Evolutionary conservation across 164 flowering plant genomes (phyloP).

Genomic region (Aristolochia fimbriata): DNA sequence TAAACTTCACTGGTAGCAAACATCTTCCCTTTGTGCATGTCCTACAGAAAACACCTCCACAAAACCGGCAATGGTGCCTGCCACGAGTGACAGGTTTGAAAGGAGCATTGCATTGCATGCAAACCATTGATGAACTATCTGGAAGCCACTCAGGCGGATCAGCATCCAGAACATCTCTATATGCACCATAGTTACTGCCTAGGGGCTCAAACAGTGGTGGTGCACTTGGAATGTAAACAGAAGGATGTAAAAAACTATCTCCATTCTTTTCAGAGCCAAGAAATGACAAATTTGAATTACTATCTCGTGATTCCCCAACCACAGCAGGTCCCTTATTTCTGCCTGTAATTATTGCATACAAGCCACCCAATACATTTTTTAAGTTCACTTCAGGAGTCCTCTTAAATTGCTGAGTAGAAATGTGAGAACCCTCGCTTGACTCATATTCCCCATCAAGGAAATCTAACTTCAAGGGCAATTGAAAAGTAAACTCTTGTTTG

Average conservation of each 20-base stretch:
- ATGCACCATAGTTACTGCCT: constrained; percentile 43
- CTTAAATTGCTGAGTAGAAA: constrained; percentile 11
- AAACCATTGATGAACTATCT: constrained; percentile 57
- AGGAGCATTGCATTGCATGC: constrained; percentile 81
- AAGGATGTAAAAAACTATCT: constrained; percentile 61
- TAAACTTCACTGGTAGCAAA: constrained; percentile 74
- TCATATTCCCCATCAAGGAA: constrained; percentile 49
- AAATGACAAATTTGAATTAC: constrained; percentile 52
- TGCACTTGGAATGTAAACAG: constrained; percentile 89
- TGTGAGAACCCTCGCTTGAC: constrained; percentile 25
- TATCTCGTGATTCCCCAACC: constrained; percentile 12
- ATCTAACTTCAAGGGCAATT: constrained; percentile 32
- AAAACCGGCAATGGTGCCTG: constrained; percentile 95
- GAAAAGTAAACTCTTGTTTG: constrained; percentile 28
- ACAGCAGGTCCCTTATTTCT: constrained; percentile 26
- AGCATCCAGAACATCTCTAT: constrained; percentile 70
- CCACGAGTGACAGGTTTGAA: constrained; percentile 85
- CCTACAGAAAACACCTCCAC: constrained; percentile 91
- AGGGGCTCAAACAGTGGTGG: constrained; percentile 76
- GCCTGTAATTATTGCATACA: constrained; percentile 70
- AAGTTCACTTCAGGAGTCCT: constrained; percentile 62
- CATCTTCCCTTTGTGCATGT: constrained; percentile 81
- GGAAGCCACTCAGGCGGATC: constrained; percentile 96
- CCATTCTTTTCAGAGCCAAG: constrained; percentile 73
- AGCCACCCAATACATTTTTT: constrained; percentile 74